Evolutionary conservation across 352 stramenopile species (phyloP).

Genomic region (Phytophthora tubulina): DNA sequence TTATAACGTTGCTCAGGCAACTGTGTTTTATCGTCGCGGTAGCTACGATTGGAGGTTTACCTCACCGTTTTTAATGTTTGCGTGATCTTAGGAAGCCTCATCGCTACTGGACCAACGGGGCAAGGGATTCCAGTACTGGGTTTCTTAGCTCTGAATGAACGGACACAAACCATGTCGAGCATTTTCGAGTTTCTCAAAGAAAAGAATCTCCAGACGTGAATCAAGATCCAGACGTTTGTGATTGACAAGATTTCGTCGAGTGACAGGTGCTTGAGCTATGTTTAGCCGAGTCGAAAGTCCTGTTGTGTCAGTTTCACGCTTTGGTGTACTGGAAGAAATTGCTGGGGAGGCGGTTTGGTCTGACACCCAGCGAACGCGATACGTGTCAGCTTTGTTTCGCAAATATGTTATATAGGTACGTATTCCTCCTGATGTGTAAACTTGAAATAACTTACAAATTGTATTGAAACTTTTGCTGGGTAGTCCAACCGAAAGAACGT

Average conservation of each 20-base stretch:
- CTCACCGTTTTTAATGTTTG: too few species aligned
- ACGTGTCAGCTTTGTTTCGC: not conserved
- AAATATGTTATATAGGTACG: not conserved
- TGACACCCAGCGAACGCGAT: too few species aligned
- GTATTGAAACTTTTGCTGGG: not conserved
- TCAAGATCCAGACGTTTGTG: not conserved
- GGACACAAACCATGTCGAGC: not conserved
- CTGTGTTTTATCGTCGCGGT: too few species aligned
- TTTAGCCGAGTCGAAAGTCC: not conserved
- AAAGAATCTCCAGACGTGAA: not conserved
- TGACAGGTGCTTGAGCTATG: not conserved
- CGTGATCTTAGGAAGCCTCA: not conserved
- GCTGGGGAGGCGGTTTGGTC: not conserved
- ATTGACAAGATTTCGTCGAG: slow-evolving; percentile 4
- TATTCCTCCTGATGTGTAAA: too few species aligned
- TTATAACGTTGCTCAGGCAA: not conserved
- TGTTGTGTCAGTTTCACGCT: not conserved
- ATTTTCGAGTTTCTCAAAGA: not conserved
- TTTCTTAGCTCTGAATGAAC: not conserved
- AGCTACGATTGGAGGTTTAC: too few species aligned
- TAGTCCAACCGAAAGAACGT: not conserved
- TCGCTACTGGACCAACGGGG: not conserved
- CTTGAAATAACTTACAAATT: not conserved
- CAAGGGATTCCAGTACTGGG: not conserved
- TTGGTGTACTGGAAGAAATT: not conserved